These are phyloP conservation scores for Penicillium oxalicum DNA, from an alignment of 2,329 filamentous ascomycete species.

Conservation along the genomic window DNA sequence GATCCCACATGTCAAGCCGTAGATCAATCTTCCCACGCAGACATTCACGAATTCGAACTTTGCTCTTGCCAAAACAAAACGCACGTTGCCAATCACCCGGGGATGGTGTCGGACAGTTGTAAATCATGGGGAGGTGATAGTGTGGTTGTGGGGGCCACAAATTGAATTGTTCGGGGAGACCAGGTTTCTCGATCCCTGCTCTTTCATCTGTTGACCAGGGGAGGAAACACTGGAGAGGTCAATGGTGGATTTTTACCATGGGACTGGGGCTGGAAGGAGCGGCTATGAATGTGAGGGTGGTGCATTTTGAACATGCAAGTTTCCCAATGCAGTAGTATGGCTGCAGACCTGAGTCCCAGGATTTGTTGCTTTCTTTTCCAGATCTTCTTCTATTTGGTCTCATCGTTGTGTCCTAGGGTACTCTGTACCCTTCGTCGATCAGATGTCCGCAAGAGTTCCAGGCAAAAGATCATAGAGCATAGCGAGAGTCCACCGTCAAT, in stretches of 20 bases:
- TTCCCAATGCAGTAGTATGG: conserved; percentile 2
- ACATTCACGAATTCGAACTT: no score
- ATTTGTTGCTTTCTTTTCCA: not conserved
- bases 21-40: no score
- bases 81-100: conserved; percentile 7
- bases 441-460: no score
- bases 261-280: not conserved
- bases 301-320: conserved; percentile 8
- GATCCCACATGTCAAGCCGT: no score
- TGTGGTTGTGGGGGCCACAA: conserved; percentile 1
- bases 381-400: not conserved
- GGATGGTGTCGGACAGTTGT: conserved; percentile 10
- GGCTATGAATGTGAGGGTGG: conserved; percentile 2
- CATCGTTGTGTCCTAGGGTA: no score
- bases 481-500: no score
- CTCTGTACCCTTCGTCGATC: no score
- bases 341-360: not conserved
- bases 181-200: not conserved
- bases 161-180: conserved; percentile 1
- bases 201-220: not conserved
- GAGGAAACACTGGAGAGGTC: not conserved
- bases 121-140: conserved; percentile 5
- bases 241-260: not conserved
- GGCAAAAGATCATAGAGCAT: no score
- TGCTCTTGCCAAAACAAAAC: conserved; percentile 1